A percentile compares a stretch with the other conserved stretches of the same genome.
These are phyloP conservation scores for Naganishia albida DNA, from an alignment of 1,284 basidiomycete genomes.

Conservation along the genomic window DNA sequence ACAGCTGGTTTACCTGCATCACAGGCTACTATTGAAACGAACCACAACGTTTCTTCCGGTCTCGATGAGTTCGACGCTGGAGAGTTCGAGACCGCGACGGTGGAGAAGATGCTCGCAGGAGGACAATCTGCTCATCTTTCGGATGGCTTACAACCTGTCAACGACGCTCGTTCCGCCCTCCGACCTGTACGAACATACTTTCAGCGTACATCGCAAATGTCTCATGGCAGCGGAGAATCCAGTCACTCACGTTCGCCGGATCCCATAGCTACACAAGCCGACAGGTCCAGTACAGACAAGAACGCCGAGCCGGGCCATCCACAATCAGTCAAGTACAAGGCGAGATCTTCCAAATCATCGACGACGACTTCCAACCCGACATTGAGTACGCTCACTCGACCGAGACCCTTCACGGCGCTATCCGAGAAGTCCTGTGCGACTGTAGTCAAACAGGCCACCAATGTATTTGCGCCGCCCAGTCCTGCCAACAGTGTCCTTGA, in stretches of 20 bases:
- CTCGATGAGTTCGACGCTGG: neutral
- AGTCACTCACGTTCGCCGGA: too few species aligned
- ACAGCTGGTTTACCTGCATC: neutral
- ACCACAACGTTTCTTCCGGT: neutral
- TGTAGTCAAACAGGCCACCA: conserved; percentile 24
- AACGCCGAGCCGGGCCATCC: neutral
- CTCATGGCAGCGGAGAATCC: too few species aligned
- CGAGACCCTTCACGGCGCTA: conserved; percentile 16
- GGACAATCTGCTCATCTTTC: neutral
- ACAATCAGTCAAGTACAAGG: too few species aligned
- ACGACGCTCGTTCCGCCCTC: neutral
- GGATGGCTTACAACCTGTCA: neutral
- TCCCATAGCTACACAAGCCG: too few species aligned
- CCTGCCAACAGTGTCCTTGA: neutral
- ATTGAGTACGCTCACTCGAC: neutral
- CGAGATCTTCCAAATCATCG: neutral
- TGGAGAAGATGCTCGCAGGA: conserved; percentile 4
- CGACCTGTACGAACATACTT: neutral
- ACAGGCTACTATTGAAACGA: neutral
- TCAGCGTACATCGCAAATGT: too few species aligned
- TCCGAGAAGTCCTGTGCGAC: conserved; percentile 26
- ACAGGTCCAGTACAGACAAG: too few species aligned
- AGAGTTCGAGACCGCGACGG: conserved; percentile 4
- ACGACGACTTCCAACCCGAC: neutral
- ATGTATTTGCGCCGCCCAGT: conserved; percentile 21